Evolutionary conservation across 176 grass and related monocot genomes (phyloP).

Genomic region (Bolboschoenus planiculmis): DNA sequence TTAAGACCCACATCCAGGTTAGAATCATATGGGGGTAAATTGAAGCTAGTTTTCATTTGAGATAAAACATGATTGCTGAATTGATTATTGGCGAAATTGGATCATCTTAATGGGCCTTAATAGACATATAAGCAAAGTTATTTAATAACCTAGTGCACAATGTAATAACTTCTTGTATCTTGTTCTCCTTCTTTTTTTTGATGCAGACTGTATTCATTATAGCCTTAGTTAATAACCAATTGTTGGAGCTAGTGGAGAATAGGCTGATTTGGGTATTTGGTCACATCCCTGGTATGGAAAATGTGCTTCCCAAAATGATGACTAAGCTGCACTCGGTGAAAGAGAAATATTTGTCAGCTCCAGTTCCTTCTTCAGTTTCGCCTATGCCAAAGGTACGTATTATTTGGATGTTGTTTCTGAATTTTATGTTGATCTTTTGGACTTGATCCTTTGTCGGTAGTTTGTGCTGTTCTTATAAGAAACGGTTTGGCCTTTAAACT

Average conservation of each 20-base stretch:
- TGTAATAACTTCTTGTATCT: too few species aligned
- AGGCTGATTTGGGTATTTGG: conserved; percentile 72
- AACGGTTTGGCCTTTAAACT: not conserved
- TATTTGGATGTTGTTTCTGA: not conserved
- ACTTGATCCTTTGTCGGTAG: conserved; percentile 3
- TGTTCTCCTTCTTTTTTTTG: conserved; percentile 22
- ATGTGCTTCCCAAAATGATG: conserved; percentile 40
- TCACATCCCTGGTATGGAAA: conserved; percentile 41
- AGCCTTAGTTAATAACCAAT: conserved; percentile 85
- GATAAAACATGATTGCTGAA: not conserved
- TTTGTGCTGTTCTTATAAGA: not conserved
- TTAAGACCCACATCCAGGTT: conserved; percentile 96
- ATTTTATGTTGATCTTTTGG: not conserved
- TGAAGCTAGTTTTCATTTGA: not conserved
- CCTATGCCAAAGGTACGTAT: conserved; percentile 34
- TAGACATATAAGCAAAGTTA: not conserved
- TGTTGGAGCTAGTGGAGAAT: conserved; percentile 78
- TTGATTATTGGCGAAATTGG: not conserved
- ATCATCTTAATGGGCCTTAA: not conserved
- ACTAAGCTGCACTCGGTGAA: conserved; percentile 41
- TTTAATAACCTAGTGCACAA: not conserved
- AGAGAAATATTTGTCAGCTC: conserved; percentile 67
- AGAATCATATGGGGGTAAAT: not conserved
- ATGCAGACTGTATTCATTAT: conserved; percentile 78
- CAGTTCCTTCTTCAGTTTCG: conserved; percentile 33